A percentile compares a stretch with the other conserved stretches of the same genome.
Conservation (phyloP, 208 protist genomes). For the Acanthamoeba royreba region DNA sequence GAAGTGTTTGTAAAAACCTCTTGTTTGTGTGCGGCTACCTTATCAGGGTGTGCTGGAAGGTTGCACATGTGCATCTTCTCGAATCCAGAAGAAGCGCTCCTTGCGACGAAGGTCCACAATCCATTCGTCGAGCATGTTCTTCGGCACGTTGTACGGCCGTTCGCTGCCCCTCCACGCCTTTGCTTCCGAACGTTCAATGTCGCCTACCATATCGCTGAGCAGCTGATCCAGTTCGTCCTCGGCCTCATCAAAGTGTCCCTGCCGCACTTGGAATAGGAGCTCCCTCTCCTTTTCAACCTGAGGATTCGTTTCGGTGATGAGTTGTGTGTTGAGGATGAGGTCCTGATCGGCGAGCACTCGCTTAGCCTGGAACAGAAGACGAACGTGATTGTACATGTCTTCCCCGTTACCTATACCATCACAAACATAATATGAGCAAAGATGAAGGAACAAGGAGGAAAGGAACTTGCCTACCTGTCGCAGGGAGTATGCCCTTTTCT, state of each 20-base stretch:
- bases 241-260: not conserved
- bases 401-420: not conserved
- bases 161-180: not conserved
- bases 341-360: not conserved
- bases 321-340: not conserved
- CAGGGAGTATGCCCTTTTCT: no score
- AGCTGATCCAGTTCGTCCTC: not conserved
- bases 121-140: not conserved
- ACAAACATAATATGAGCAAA: no score
- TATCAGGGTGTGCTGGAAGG: no score
- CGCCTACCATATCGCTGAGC: not conserved
- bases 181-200: not conserved
- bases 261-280: not conserved
- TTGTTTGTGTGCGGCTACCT: no score
- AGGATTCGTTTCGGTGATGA: not conserved
- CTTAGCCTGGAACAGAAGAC: conserved; percentile 12
- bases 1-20: no score
- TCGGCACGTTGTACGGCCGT: not conserved
- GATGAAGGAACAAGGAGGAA: no score
- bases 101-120: not conserved
- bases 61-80: no score
- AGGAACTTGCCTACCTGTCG: no score
- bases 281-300: not conserved
- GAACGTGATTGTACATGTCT: conserved; percentile 4
- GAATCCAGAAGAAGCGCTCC: not conserved